Evolutionary conservation across 805 yeast species (phyloP), one percentile per base, ranked within the genome.

Genomic region (Candida glaebosa): DNA sequence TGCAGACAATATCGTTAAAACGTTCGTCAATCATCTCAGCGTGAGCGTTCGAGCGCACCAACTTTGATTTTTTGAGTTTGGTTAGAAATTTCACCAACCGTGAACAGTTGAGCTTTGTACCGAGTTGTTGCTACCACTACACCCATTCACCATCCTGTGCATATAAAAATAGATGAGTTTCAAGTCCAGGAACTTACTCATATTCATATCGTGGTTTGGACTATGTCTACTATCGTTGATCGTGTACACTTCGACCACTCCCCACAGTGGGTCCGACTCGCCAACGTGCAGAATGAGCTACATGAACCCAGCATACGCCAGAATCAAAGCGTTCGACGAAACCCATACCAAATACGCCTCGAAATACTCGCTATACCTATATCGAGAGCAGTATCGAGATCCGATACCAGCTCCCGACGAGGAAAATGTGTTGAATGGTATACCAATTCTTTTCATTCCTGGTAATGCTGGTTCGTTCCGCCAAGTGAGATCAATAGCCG

Each of bases 391-490:
- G 47, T 84, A 80, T 0, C 69, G 66, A 49, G 91, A 84, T 54
- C 56, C 56, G 3, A 31, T 42, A 3, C 38, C 38, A 7, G 57
- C 73, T 3, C 91, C 96, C 0, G 50, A 55, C 14, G 57, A 56
- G 54, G 44, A 60, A 45, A 44, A 53, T 28, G 57, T 53, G 47
- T 39, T 45, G 12, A 73, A 69, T 41, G 98, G 98, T 0, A 75
- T 86, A 1, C 99, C 99, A 0, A 89, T 88, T 1, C 65, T 93
- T 12, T 93, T 93, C 60, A 84, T 95, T 31, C 99, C 99, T 1
- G 99, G 99, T 0, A 93, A 95, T 57, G 99, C 99, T 0, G 99
- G 99, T 1, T 83, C 95, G 42, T 89, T 79, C 60, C 78, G 80
- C 49, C 99, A 93, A 61, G 95, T 79, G 7, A 70, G 99, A 39